Conservation (phyloP, 805 yeast genomes). For the Candida ficus region DNA sequence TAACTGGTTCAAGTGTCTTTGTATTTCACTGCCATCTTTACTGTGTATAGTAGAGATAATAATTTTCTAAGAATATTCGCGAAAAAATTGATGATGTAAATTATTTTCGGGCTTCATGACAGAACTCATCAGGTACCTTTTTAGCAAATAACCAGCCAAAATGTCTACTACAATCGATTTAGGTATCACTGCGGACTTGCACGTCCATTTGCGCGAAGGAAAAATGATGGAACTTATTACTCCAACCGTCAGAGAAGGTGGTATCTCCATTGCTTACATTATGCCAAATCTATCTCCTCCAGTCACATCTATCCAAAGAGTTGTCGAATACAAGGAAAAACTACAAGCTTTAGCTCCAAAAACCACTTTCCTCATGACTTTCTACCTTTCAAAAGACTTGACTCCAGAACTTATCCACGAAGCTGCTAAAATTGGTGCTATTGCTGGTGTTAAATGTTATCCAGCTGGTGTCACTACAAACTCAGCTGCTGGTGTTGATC, state of each 20-base stretch:
- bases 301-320: slow-evolving; percentile 69
- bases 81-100: too few relatives aligned
- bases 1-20: too few relatives aligned
- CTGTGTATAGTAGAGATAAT: too few relatives aligned
- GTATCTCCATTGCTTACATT: slow-evolving; percentile 83
- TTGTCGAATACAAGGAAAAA: slow-evolving; percentile 58
- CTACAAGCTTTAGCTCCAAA: slow-evolving; percentile 66
- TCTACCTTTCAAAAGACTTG: slow-evolving; percentile 70
- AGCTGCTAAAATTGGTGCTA: slow-evolving; percentile 65
- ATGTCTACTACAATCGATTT: slow-evolving; percentile 29
- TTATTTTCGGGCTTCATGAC: too few relatives aligned
- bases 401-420: slow-evolving; percentile 81
- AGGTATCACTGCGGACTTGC: slow-evolving; percentile 85
- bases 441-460: slow-evolving; percentile 90
- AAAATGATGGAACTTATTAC: slow-evolving; percentile 87
- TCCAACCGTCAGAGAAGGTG: slow-evolving; percentile 88
- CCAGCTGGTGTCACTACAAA: slow-evolving; percentile 99
- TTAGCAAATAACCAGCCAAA: not conserved
- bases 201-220: slow-evolving; percentile 94
- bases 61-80: too few relatives aligned
- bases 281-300: slow-evolving; percentile 98
- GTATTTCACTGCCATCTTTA: too few relatives aligned
- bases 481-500: slow-evolving; percentile 86
- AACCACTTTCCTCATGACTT: slow-evolving; percentile 88
- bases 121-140: too few relatives aligned